phyloP scores from a whole-genome alignment of 441 rosid genomes.

The Arabidopsis lyrata region DNA sequence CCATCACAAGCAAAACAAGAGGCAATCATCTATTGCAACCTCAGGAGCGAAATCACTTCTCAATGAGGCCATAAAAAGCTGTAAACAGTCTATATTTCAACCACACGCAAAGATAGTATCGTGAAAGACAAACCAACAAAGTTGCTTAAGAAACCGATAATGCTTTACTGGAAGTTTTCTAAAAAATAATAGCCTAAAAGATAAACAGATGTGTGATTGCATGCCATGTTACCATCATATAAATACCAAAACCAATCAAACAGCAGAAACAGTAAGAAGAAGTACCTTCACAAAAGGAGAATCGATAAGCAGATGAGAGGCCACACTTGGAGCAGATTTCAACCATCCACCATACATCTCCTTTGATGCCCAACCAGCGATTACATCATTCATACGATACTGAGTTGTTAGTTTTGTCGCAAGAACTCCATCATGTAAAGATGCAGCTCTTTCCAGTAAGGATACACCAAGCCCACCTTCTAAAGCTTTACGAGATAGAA shows the following conservation, averaged over 20 bases:
- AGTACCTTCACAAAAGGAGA: conserved; percentile 95
- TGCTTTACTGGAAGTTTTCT: background rate
- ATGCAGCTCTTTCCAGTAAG: conserved; percentile 80
- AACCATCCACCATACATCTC: conserved; percentile 93
- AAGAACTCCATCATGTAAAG: conserved; percentile 77
- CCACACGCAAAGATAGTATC: background rate
- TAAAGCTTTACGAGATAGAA: conserved; percentile 86
- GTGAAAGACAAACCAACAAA: conserved; percentile 2
- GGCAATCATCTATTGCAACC: background rate
- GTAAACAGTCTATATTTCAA: background rate
- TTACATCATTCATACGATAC: conserved; percentile 95
- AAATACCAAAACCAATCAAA: conserved; percentile 36
- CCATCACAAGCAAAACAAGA: conserved; percentile 15
- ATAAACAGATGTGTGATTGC: background rate
- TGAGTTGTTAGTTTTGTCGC: conserved; percentile 75
- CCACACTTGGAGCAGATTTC: conserved; percentile 71
- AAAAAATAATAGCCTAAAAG: background rate
- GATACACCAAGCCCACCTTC: conserved; percentile 96
- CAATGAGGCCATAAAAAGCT: background rate
- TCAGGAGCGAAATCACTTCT: background rate
- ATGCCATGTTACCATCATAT: conserved; percentile 9
- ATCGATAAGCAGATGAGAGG: conserved; percentile 90
- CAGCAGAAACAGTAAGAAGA: conserved; percentile 21
- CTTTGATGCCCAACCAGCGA: conserved; percentile 97
- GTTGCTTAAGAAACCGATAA: background rate